Evolutionary conservation across 2,329 filamentous ascomycete species (phyloP).

Genomic region (Ophiostoma ips): DNA sequence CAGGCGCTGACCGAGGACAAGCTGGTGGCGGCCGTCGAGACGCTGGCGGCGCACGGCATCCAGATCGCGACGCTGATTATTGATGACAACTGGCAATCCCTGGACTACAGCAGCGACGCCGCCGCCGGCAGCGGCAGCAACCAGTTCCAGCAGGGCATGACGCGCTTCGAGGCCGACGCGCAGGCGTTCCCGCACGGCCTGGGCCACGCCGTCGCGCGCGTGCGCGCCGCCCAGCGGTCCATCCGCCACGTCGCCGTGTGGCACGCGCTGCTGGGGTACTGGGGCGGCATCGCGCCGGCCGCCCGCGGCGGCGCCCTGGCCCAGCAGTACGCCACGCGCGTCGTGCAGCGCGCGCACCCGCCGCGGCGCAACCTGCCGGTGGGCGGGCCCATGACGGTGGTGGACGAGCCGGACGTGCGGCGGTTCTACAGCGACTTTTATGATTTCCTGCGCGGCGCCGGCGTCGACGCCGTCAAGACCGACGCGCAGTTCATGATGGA

Average conservation of each 20-base stretch:
- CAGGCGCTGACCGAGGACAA: conserved; percentile 71
- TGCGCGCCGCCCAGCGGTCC: conserved; percentile 54
- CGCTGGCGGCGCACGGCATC: conserved; percentile 56
- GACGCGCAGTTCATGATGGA: conserved; percentile 89
- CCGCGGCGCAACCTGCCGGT: conserved; percentile 33
- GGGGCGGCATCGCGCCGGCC: conserved; percentile 56
- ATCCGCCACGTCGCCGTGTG: conserved; percentile 83
- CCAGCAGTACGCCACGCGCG: conserved; percentile 61
- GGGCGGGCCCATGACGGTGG: conserved; percentile 54
- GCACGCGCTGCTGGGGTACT: conserved; percentile 81
- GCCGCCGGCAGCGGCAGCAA: no score
- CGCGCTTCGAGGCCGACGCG: conserved; percentile 73
- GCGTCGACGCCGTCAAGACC: conserved; percentile 80
- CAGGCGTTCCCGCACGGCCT: conserved; percentile 69
- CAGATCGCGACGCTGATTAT: conserved; percentile 79
- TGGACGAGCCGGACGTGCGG: conserved; percentile 59
- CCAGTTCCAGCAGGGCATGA: conserved; percentile 53
- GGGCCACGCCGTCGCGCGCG: conserved; percentile 52
- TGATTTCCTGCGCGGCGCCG: conserved; percentile 55
- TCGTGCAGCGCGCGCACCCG: conserved; percentile 36
- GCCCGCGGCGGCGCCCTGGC: conserved; percentile 61
- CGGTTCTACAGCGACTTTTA: conserved; percentile 90
- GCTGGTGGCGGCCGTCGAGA: conserved; percentile 59
- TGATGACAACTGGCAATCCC: conserved; percentile 90
- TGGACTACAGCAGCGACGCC: conserved; percentile 37